A percentile compares a stretch with the other conserved stretches of the same genome.
Conservation (phyloP, 108 stramenopile genomes). For the Fragilariopsis cylindrus region DNA sequence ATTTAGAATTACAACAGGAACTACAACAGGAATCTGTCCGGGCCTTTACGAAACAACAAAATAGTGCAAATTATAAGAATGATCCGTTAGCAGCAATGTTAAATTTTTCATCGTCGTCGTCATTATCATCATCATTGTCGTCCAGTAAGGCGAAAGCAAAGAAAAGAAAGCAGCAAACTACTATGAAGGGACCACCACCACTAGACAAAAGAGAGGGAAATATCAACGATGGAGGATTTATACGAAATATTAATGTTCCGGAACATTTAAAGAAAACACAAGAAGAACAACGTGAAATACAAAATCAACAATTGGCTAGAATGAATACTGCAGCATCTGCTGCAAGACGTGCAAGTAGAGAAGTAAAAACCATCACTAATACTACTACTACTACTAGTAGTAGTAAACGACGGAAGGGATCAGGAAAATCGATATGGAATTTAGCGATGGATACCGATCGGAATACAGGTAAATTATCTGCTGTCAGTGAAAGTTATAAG, state of each 20-base stretch:
- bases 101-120: conserved; percentile 13
- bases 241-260: conserved; percentile 51
- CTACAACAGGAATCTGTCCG: conserved; percentile 57
- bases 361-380: not conserved
- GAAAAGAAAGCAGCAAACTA: conserved; percentile 30
- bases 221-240: conserved; percentile 59
- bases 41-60: conserved; percentile 42
- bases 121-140: conserved; percentile 14
- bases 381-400: not conserved
- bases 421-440: conserved; percentile 66
- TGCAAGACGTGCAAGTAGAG: not conserved
- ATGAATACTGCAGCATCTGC: conserved; percentile 30
- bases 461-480: not conserved
- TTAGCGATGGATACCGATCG: conserved; percentile 39
- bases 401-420: conserved; percentile 45
- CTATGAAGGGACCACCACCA: conserved; percentile 29
- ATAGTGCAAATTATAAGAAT: not conserved
- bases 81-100: conserved; percentile 34
- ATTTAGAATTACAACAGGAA: conserved; percentile 60
- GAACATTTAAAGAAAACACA: conserved; percentile 43
- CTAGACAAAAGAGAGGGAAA: conserved; percentile 30
- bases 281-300: conserved; percentile 27
- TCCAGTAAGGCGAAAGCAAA: not conserved
- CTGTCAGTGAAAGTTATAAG: conserved; percentile 13
- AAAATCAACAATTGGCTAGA: conserved; percentile 23